Evolutionary conservation across 768 basidiomycete genomes (phyloP).

Genomic region (Macrolepiota albuminosa): DNA sequence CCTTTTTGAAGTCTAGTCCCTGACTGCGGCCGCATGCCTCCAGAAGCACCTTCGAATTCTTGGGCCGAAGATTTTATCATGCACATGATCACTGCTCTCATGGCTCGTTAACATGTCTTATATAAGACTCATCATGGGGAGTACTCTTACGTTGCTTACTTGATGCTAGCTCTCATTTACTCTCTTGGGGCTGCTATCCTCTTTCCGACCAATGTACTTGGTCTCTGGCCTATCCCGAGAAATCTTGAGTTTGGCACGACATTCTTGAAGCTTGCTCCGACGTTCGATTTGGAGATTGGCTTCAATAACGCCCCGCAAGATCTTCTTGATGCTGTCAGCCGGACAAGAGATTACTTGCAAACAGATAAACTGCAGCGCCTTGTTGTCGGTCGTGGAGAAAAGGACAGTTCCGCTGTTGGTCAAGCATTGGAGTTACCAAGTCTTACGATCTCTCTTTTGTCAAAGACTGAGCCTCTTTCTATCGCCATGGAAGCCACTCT

Average conservation of each 20-base stretch:
- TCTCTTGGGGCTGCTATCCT: conserved; percentile 1
- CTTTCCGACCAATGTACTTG: conserved; percentile 14
- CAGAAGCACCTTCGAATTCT: neutral
- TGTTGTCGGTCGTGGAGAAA: conserved; percentile 52
- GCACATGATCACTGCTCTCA: neutral
- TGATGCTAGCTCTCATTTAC: conserved; percentile 5
- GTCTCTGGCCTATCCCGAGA: conserved; percentile 46
- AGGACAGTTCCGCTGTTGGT: conserved; percentile 33
- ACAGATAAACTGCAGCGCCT: conserved; percentile 59
- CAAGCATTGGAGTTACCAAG: conserved; percentile 36
- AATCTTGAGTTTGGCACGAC: conserved; percentile 38
- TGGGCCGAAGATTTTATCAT: neutral
- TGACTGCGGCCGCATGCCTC: neutral
- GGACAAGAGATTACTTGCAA: conserved; percentile 37
- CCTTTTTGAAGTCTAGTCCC: neutral
- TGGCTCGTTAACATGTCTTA: neutral
- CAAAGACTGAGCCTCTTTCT: conserved; percentile 24
- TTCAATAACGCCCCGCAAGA: conserved; percentile 45
- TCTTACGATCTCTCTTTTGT: conserved; percentile 39
- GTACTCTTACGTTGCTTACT: neutral
- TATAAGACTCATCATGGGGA: neutral
- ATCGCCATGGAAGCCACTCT: conserved; percentile 53
- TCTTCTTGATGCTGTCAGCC: conserved; percentile 50
- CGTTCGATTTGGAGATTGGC: conserved; percentile 47
- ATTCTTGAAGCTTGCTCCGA: conserved; percentile 40